A percentile compares a stretch with the other conserved stretches of the same genome.
phyloP scores from a whole-genome alignment of 768 basidiomycete genomes.

The Candolleomyces eurysporus region DNA sequence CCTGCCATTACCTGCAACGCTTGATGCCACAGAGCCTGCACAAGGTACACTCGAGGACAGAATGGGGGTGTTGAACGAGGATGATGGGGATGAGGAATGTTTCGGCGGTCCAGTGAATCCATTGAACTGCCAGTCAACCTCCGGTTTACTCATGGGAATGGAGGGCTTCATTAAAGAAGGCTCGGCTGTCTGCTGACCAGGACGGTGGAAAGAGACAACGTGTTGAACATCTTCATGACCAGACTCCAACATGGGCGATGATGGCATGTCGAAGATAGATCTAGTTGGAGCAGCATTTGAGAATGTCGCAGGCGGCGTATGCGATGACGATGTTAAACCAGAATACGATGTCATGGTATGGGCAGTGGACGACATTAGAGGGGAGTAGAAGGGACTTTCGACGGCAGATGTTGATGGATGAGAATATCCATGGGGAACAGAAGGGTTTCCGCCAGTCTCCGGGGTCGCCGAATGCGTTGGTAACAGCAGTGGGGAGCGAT shows the following conservation, averaged over 20 bases:
- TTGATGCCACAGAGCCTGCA: too few relatives aligned
- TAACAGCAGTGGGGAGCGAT: background rate
- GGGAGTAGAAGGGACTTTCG: slow-evolving; percentile 1
- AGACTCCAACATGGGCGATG: background rate
- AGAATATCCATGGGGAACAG: background rate
- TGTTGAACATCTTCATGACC: background rate
- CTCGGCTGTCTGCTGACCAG: background rate
- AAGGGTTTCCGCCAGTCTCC: background rate
- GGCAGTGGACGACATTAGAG: background rate
- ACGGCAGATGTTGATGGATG: background rate
- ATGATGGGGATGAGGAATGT: background rate
- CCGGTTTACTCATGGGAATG: slow-evolving; percentile 39
- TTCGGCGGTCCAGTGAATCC: background rate
- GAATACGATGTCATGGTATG: slow-evolving; percentile 3
- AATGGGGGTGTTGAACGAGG: background rate
- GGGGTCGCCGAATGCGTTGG: background rate
- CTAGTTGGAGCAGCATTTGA: background rate
- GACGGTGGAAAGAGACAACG: too few relatives aligned
- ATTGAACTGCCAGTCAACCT: background rate
- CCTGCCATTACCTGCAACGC: background rate
- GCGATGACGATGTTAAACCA: background rate
- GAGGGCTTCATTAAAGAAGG: slow-evolving; percentile 21
- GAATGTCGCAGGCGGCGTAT: background rate
- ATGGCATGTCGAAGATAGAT: background rate
- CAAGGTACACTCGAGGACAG: background rate